phyloP scores from a whole-genome alignment of 768 basidiomycete genomes.

The Mycena latifolia region DNA sequence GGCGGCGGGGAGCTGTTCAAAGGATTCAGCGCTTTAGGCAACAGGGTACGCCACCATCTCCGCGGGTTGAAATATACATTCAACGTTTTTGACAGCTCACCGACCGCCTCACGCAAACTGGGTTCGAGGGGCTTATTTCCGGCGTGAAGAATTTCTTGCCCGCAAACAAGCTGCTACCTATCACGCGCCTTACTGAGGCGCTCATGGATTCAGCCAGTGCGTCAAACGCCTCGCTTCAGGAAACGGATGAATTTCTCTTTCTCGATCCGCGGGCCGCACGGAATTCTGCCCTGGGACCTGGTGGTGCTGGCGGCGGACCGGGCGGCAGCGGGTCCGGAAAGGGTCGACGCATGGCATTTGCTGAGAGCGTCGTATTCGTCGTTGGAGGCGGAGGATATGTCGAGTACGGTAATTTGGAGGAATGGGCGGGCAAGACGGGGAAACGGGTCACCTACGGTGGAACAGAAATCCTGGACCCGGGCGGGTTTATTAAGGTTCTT shows the following conservation, averaged over 20 bases:
- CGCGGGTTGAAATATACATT: slow-evolving; percentile 5
- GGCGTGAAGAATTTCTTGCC: slow-evolving; percentile 99
- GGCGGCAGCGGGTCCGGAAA: slow-evolving; percentile 58
- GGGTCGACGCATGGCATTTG: slow-evolving; percentile 78
- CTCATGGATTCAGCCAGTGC: slow-evolving; percentile 97
- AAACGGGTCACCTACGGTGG: slow-evolving; percentile 94
- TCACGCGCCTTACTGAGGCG: slow-evolving; percentile 94
- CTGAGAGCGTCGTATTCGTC: slow-evolving; percentile 91
- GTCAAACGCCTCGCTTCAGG: slow-evolving; percentile 93
- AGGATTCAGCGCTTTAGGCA: slow-evolving; percentile 93
- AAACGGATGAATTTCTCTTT: slow-evolving; percentile 96
- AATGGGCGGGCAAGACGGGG: slow-evolving; percentile 89
- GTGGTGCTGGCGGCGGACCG: slow-evolving; percentile 61
- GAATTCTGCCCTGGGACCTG: slow-evolving; percentile 63
- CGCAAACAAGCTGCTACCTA: slow-evolving; percentile 91
- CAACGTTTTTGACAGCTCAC: slow-evolving; percentile 71
- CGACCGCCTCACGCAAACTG: slow-evolving; percentile 93
- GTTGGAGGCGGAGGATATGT: slow-evolving; percentile 98
- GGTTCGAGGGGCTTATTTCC: slow-evolving; percentile 96
- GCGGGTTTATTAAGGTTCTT: slow-evolving; percentile 82
- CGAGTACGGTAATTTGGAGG: slow-evolving; percentile 96
- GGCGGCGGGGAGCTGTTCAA: slow-evolving; percentile 89
- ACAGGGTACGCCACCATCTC: slow-evolving; percentile 67
- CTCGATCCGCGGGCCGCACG: slow-evolving; percentile 91
- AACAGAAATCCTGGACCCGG: slow-evolving; percentile 94